Evolutionary conservation across 2,329 filamentous ascomycete species (phyloP).

Genomic region (Fusarium staphyleae): DNA sequence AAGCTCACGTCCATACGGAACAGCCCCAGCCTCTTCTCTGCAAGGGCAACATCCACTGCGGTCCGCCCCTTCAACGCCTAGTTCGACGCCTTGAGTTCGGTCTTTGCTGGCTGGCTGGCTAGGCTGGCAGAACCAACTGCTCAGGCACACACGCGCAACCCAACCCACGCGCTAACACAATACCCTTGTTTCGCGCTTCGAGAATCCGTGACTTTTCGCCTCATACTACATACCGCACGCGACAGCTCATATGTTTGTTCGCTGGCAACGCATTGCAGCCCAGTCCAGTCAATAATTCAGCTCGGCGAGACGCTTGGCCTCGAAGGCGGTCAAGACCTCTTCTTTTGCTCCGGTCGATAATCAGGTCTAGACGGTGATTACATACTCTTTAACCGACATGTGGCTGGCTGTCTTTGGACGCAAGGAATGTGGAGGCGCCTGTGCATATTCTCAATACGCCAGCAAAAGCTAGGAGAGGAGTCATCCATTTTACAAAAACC

Average conservation of each 20-base stretch:
- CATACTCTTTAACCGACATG: constrained; percentile 23
- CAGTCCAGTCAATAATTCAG: constrained; percentile 9
- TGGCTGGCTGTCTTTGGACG: constrained; percentile 30
- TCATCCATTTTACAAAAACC: neutral
- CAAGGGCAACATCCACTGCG: constrained; percentile 35
- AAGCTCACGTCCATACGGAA: constrained; percentile 21
- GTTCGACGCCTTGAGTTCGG: constrained; percentile 11
- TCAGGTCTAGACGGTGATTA: neutral
- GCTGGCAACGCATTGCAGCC: constrained; percentile 35
- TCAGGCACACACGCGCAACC: constrained; percentile 23
- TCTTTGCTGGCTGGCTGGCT: constrained; percentile 21
- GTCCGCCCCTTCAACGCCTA: constrained; percentile 32
- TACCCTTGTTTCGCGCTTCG: constrained; percentile 17
- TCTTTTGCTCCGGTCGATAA: constrained; percentile 16
- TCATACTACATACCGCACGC: constrained; percentile 23
- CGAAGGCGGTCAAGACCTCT: constrained; percentile 10
- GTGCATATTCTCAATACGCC: constrained; percentile 5
- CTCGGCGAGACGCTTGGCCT: neutral
- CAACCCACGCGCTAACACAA: constrained; percentile 3
- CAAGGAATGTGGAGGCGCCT: constrained; percentile 26
- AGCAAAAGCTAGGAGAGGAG: neutral
- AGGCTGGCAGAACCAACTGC: constrained; percentile 1
- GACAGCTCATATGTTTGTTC: constrained; percentile 14
- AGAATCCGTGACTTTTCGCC: constrained; percentile 15
- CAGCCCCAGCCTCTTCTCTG: constrained; percentile 25